Evolutionary conservation across 2,329 filamentous ascomycete genomes (phyloP).

Genomic region (Botrytis sinoallii): DNA sequence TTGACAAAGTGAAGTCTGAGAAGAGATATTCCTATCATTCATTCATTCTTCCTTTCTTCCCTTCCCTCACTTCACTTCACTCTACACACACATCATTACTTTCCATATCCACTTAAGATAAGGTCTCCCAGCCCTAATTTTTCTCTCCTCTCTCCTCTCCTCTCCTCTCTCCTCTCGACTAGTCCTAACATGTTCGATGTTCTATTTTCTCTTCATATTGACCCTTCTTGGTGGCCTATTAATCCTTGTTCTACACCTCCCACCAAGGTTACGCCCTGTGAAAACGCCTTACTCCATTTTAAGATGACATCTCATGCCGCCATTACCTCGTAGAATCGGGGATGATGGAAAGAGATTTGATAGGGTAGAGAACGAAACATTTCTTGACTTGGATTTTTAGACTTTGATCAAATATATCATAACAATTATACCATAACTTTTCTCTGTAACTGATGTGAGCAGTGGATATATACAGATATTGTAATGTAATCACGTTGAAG

Average conservation of each 20-base stretch:
- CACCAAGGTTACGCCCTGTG: slow-evolving; percentile 1
- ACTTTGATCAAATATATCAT: too few species aligned
- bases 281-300: not conserved
- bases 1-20: not conserved
- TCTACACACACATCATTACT: not conserved
- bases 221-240: not conserved
- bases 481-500: not conserved
- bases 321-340: not conserved
- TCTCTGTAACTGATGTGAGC: not conserved
- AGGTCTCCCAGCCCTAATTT: slow-evolving; percentile 3
- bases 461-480: not conserved
- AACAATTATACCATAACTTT: too few species aligned
- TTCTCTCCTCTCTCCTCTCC: too few species aligned
- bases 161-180: not conserved
- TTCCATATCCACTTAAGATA: not conserved
- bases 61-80: not conserved
- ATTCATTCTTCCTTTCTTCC: not conserved
- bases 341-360: not conserved
- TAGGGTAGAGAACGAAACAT: not conserved
- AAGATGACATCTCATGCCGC: slow-evolving; percentile 3
- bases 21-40: not conserved
- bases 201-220: not conserved
- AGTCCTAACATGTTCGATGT: not conserved
- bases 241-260: not conserved
- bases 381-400: not conserved